phyloP scores from a whole-genome alignment of 1,284 basidiomycete species.

The Acaromyces ingoldii region DNA sequence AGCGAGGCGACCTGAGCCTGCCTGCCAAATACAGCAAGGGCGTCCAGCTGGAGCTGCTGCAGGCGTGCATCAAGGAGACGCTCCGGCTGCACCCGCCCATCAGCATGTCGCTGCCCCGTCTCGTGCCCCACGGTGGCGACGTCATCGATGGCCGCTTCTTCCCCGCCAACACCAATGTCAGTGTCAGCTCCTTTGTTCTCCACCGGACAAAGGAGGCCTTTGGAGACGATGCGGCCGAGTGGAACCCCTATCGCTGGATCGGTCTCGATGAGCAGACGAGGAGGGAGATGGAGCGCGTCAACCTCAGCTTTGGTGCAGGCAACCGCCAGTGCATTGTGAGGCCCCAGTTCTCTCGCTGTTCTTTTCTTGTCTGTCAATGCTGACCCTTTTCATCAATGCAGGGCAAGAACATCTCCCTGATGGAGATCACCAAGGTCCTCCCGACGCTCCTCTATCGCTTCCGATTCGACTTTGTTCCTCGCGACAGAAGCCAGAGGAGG shows the following conservation, averaged over 20 bases:
- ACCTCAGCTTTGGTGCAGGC: conserved; percentile 34
- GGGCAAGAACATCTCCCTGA: conserved; percentile 43
- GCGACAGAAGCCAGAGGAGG: too few species aligned
- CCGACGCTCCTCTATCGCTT: conserved; percentile 37
- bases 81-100: conserved; percentile 49
- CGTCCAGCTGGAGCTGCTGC: conserved; percentile 30
- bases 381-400: too few species aligned
- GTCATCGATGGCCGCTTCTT: conserved; percentile 37
- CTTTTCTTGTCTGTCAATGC: too few species aligned
- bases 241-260: conserved; percentile 43
- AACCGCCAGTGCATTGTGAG: conserved; percentile 37
- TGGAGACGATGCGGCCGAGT: conserved; percentile 30
- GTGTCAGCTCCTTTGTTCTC: conserved; percentile 39
- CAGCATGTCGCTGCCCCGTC: conserved; percentile 40
- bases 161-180: conserved; percentile 36
- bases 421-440: conserved; percentile 41
- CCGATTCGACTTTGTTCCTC: too few species aligned
- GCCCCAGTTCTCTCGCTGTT: too few species aligned
- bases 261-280: conserved; percentile 25
- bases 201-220: conserved; percentile 35
- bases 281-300: conserved; percentile 22
- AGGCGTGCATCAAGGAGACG: conserved; percentile 49
- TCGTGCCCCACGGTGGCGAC: conserved; percentile 35
- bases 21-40: conserved; percentile 38
- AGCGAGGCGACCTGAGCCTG: conserved; percentile 21